These are phyloP conservation scores for Alternaria atra DNA, from an alignment of 2,329 filamentous ascomycete genomes.

Conservation along the genomic window DNA sequence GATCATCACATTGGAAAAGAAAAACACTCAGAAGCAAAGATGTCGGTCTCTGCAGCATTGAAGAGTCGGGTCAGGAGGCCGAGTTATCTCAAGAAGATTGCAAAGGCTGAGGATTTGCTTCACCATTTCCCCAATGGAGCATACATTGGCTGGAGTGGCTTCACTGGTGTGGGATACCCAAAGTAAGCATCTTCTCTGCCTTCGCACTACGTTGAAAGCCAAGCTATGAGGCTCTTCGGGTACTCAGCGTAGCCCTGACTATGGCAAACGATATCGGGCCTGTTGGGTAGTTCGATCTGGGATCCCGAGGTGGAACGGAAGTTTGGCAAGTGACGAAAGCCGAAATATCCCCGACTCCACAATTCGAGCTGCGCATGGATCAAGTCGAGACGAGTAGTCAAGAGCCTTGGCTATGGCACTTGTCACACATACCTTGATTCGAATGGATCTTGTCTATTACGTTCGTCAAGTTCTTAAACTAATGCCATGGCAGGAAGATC, in stretches of 20 bases:
- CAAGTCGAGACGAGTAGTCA: slow-evolving; percentile 5
- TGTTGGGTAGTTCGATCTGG: slow-evolving; percentile 15
- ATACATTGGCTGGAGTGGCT: slow-evolving; percentile 92
- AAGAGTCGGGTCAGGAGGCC: slow-evolving; percentile 79
- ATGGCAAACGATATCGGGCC: slow-evolving; percentile 11
- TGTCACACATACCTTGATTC: slow-evolving; percentile 7
- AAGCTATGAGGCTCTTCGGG: neutral
- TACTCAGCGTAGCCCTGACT: neutral
- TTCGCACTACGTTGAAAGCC: neutral
- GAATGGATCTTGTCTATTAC: neutral
- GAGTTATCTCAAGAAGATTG: slow-evolving; percentile 81
- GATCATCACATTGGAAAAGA: neutral
- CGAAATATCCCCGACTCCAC: slow-evolving; percentile 38
- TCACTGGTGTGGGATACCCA: slow-evolving; percentile 89
- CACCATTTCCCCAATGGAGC: slow-evolving; percentile 82
- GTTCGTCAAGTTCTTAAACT: neutral
- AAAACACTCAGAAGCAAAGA: slow-evolving; percentile 9
- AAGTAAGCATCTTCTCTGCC: slow-evolving; percentile 65
- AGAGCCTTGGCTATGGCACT: slow-evolving; percentile 3
- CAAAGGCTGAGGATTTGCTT: slow-evolving; percentile 80
- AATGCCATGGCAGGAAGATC: slow-evolving; percentile 68
- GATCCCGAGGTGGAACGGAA: slow-evolving; percentile 42
- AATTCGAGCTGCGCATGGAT: slow-evolving; percentile 20
- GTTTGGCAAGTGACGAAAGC: slow-evolving; percentile 26
- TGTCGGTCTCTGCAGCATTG: slow-evolving; percentile 75